Base-by-base conservation (phyloP, 352 stramenopile species). In the Blastocystis hominis region DNA sequence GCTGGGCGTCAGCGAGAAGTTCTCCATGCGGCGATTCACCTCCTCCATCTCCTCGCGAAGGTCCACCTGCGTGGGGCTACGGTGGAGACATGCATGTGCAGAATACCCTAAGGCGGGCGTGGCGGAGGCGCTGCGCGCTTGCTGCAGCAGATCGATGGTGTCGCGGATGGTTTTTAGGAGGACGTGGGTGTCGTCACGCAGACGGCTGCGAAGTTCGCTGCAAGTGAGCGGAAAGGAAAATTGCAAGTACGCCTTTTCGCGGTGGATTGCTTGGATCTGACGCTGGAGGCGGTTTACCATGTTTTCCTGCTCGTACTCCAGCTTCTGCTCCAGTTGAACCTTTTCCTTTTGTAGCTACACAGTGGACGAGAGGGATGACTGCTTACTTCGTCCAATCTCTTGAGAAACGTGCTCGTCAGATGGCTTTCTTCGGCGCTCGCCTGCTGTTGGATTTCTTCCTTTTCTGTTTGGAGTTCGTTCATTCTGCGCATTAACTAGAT, bases 261-360 rank as follows among this genome's bases (percentile, higher is more conserved):
- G 44, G 34, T 84, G 72, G 42, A 84, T 84, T 7, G 72, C 72
- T 15, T 84, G 72, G 38, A 84, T 87, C 59, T 76, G 61, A 38
- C 63, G 38, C 64, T 89, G 88, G 5, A 89, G 80, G 68, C 80
- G 88, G 72, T 89, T 89, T 13, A 89, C 79, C 78, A 89, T 89
- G 69, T 69, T 89, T 56, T 89, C 88, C 69, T 89, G 88, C 80
- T 89, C 88, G 61, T 89, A 78, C 61, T 89, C 88, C 15, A 89
- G 56, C 63, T 89, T 86, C 56, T 89, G 88, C 50, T 89, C 88
- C 30, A 89, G 66, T 15, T 78, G 53, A 24, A 84, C 69, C 72
- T 89, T 89, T 17, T 89, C 88, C 55, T 80, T 88, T 62, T 81
- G 77, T 40, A 89, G 53, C 88, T 89, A 87, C n/a, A n/a, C 17